Base-by-base conservation (phyloP, 2,329 filamentous ascomycete species). In the Clarireedia hainanense region DNA sequence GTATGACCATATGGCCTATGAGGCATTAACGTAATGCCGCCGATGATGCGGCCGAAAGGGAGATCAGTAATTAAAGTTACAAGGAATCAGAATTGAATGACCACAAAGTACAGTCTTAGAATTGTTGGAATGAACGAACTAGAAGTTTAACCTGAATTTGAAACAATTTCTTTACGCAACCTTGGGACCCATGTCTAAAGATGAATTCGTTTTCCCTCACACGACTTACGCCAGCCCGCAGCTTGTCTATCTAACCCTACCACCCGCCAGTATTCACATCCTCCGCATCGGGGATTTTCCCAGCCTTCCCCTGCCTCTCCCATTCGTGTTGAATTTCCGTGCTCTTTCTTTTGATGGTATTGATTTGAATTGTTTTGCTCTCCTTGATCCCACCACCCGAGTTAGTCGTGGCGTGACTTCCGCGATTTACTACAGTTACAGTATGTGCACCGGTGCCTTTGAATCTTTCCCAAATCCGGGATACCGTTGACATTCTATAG, bases 261-360 rank as follows among this genome's bases (percentile, higher is more conserved):
- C 52, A 55, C 9, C 52, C 52, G 4, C 52, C 52, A 17, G 46
- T 55, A 36, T 55, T 55, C 6, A 55, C 52, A 14, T 55, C 52
- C 12, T 55, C 46, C 6, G 36, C 17, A 26, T 50, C 52, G 2
- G 52, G 52, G 27, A 24, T 42, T 27, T 55, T 55, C 3, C 52
- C 52, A 14, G 52, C 52, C 20, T 7, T 24, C 34, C 45, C 46
- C 42, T 55, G 45, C 46, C 34, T 55, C 42, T 55, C 26, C 26
- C 36, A 37, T 9, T 50, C 52, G 30, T 49, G 46, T 30, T 50
- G 34, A 37, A 55, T 55, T 14, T 55, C 52, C 5, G 24, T 46
- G 17, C 45, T 42, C 39, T 9, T 55, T 50, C 46, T 55, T 9
- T 26, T 37, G 4, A 30, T 15, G 6, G 52, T 55, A 34, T 47